Percentiles rank a stretch among this genome's conserved stretches.
phyloP scores from a whole-genome alignment of 2,329 filamentous ascomycete genomes.

The Penicillium polonicum region DNA sequence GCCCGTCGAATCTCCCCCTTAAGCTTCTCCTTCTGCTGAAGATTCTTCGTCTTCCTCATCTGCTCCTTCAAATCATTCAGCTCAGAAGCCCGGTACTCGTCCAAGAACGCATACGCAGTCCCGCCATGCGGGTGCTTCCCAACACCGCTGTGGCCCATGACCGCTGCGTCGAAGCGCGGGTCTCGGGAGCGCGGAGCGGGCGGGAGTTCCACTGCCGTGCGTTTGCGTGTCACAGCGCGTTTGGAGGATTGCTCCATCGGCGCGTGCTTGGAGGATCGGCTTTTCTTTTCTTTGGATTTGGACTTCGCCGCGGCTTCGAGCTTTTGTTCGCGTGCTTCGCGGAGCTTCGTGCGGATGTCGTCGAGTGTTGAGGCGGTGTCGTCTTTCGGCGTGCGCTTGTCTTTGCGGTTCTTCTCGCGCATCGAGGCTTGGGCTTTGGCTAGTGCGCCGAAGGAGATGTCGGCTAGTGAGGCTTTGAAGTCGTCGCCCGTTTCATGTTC shows the following conservation, averaged over 20 bases:
- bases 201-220: constrained; percentile 64
- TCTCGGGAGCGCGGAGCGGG: constrained; percentile 68
- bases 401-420: constrained; percentile 37
- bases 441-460: constrained; percentile 84
- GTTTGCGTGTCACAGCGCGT: constrained; percentile 75
- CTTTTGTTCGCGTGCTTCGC: constrained; percentile 41
- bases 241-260: constrained; percentile 81
- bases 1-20: constrained; percentile 73
- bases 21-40: constrained; percentile 64
- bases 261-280: constrained; percentile 78
- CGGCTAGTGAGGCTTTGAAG: constrained; percentile 47
- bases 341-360: constrained; percentile 41
- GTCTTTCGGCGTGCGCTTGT: constrained; percentile 17
- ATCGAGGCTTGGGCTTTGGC: constrained; percentile 79
- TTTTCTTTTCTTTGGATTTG: constrained; percentile 33
- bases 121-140: constrained; percentile 48
- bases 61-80: constrained; percentile 69
- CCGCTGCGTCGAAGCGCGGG: constrained; percentile 78
- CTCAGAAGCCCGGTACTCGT: constrained; percentile 82
- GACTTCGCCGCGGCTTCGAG: constrained; percentile 7
- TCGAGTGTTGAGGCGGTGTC: constrained; percentile 31
- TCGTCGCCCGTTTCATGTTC: constrained; percentile 36
- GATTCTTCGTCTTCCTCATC: constrained; percentile 66
- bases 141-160: constrained; percentile 38
- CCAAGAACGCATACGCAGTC: constrained; percentile 80